phyloP scores from a whole-genome alignment of 805 yeast species.

The Metschnikowia similis region DNA sequence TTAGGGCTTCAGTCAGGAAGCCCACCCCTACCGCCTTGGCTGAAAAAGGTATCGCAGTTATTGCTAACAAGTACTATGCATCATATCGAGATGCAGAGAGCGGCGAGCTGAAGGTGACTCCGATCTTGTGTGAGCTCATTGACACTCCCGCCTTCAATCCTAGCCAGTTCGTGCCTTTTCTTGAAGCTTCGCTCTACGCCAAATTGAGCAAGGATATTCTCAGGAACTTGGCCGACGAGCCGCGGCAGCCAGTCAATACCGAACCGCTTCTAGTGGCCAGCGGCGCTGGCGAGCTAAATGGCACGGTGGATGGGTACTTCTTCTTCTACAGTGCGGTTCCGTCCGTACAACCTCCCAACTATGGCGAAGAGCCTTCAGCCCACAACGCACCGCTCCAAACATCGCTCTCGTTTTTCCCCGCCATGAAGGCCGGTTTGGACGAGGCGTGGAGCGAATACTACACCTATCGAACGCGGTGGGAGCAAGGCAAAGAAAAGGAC shows the following conservation, averaged over 20 bases:
- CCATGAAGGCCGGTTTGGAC: constrained; percentile 52
- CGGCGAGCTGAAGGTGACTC: constrained; percentile 20
- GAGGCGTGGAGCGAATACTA: constrained; percentile 75
- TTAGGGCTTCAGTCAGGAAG: background rate
- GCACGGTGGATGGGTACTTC: constrained; percentile 70
- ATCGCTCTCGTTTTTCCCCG: constrained; percentile 36
- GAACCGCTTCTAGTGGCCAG: constrained; percentile 70
- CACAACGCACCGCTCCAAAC: constrained; percentile 11
- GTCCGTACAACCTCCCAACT: constrained; percentile 54
- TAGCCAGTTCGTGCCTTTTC: constrained; percentile 65
- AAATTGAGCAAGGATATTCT: constrained; percentile 56
- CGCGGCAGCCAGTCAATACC: constrained; percentile 57
- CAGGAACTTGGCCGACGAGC: constrained; percentile 59
- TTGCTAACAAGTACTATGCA: constrained; percentile 20
- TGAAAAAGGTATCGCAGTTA: background rate
- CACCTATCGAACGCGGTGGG: constrained; percentile 53
- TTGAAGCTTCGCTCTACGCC: constrained; percentile 66
- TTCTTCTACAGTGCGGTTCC: constrained; percentile 71
- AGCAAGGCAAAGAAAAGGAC: constrained; percentile 64
- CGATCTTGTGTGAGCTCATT: constrained; percentile 62
- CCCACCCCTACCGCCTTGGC: background rate
- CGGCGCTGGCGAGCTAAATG: constrained; percentile 75
- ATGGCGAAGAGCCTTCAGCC: constrained; percentile 30
- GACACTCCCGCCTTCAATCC: constrained; percentile 73
- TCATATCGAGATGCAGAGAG: constrained; percentile 10